Evolutionary conservation across 164 flowering plant species (phyloP).

Genomic region (Piper betle): DNA sequence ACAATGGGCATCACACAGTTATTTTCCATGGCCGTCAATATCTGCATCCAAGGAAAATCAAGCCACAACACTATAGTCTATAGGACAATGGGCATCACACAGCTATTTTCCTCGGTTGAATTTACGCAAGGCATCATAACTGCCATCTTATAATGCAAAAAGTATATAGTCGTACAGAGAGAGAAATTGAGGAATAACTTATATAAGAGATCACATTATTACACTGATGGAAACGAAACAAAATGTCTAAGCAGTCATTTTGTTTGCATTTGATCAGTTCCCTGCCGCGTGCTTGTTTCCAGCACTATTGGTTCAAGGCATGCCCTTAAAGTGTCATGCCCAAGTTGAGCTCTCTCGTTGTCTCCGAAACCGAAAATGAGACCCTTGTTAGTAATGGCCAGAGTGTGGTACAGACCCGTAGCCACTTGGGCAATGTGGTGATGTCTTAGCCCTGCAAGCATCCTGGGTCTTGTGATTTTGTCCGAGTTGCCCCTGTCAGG

Average conservation of each 20-base stretch:
- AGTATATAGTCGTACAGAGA: background rate
- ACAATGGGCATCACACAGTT: background rate
- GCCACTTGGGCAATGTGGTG: slow-evolving; percentile 73
- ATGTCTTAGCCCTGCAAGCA: slow-evolving; percentile 53
- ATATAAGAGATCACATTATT: background rate
- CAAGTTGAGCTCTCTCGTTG: slow-evolving; percentile 90
- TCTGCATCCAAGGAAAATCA: too few relatives aligned
- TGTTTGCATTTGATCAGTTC: background rate
- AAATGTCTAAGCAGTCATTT: too few relatives aligned
- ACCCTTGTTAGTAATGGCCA: slow-evolving; percentile 51
- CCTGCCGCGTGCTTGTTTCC: slow-evolving; percentile 3
- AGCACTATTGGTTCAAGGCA: slow-evolving; percentile 63
- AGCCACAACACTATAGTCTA: too few relatives aligned
- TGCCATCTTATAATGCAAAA: background rate
- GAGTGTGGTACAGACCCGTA: slow-evolving; percentile 89
- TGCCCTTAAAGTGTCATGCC: slow-evolving; percentile 59
- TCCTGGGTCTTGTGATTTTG: slow-evolving; percentile 53
- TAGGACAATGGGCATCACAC: background rate
- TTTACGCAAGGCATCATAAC: background rate
- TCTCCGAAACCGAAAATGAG: slow-evolving; percentile 82
- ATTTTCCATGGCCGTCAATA: background rate
- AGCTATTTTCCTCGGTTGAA: background rate
- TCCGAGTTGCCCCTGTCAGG: slow-evolving; percentile 58
- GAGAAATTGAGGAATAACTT: background rate
- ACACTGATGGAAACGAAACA: background rate